A percentile compares a stretch with the other conserved stretches of the same genome.
phyloP scores from a whole-genome alignment of 139 green algal species.

The Closterium sp. region DNA sequence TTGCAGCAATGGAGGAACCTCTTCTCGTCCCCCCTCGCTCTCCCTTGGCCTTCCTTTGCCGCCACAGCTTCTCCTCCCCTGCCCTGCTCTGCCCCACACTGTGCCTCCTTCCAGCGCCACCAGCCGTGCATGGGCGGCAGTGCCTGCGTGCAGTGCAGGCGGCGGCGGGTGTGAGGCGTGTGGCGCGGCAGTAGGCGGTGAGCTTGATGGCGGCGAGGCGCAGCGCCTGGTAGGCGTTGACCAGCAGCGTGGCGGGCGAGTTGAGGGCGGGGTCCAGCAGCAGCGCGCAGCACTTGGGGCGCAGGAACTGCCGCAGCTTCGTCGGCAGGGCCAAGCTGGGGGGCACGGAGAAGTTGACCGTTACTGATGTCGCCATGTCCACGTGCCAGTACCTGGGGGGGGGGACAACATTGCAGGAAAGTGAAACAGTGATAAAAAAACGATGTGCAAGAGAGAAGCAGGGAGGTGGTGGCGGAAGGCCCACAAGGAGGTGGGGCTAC shows the following conservation, averaged over 20 bases:
- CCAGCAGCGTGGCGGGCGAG: slow-evolving; percentile 60
- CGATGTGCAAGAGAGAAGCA: no score
- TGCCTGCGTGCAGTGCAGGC: neutral
- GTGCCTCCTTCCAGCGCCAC: neutral
- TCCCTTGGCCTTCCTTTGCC: neutral
- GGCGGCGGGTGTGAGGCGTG: neutral
- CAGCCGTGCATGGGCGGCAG: neutral
- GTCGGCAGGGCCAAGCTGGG: slow-evolving; percentile 50
- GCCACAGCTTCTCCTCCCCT: neutral
- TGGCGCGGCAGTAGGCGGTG: slow-evolving; percentile 17
- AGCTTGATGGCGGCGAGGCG: slow-evolving; percentile 51
- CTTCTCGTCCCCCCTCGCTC: no score
- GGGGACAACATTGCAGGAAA: neutral
- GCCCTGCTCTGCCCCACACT: neutral
- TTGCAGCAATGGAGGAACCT: neutral
- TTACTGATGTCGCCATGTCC: slow-evolving; percentile 62
- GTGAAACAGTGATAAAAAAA: neutral
- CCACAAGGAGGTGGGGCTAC: no score
- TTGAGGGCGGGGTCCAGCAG: slow-evolving; percentile 84
- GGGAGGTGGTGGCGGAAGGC: no score
- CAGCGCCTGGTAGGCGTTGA: slow-evolving; percentile 74
- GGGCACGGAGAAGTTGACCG: slow-evolving; percentile 59
- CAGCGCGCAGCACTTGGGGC: slow-evolving; percentile 80
- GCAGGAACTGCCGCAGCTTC: slow-evolving; percentile 76
- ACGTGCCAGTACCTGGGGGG: slow-evolving; percentile 36